These are phyloP conservation scores for Fomitopsis pinicola DNA, from an alignment of 1,284 basidiomycete genomes.

Conservation along the genomic window DNA sequence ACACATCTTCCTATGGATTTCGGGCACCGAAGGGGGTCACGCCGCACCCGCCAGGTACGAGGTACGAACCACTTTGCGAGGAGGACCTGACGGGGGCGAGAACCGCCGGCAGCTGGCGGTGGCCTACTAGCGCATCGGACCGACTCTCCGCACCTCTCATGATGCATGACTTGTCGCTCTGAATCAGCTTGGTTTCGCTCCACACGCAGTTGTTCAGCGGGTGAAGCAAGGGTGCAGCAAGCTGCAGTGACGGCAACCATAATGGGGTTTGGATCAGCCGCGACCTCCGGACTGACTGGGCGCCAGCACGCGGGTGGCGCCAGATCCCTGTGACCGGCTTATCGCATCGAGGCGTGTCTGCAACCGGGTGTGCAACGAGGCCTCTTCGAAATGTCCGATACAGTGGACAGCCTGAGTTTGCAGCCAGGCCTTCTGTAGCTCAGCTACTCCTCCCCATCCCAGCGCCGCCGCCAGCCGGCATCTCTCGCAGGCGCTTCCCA, in stretches of 20 bases:
- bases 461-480: background rate
- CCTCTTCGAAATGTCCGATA: background rate
- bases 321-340: background rate
- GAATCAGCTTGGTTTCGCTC: background rate
- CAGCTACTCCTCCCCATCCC: constrained; percentile 1
- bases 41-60: background rate
- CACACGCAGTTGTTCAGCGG: background rate
- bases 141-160: background rate
- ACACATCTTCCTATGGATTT: background rate
- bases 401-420: background rate
- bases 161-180: background rate
- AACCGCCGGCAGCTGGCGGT: background rate
- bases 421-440: background rate
- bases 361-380: background rate
- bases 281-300: background rate
- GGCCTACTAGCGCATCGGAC: background rate
- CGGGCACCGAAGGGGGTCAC: background rate
- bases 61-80: background rate
- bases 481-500: background rate
- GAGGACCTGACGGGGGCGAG: background rate
- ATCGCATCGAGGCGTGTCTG: background rate
- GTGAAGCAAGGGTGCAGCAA: no score
- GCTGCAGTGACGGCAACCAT: background rate
- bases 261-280: background rate
- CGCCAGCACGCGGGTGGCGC: background rate